Evolutionary conservation across 2,329 filamentous ascomycete genomes (phyloP).

Genomic region (Fragosphaeria purpurea): DNA sequence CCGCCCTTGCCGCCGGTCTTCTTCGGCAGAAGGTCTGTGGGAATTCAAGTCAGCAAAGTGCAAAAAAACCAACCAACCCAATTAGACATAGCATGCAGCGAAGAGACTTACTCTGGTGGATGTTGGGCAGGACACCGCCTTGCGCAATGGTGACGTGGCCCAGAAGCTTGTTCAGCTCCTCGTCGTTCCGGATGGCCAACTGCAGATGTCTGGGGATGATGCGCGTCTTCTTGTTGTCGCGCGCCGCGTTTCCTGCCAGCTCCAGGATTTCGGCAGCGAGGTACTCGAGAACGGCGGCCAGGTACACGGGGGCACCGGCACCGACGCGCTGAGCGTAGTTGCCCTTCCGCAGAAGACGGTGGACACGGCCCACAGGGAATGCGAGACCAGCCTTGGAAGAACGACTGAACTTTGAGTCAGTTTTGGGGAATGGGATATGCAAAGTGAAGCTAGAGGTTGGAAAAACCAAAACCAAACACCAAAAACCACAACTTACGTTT

Average conservation of each 20-base stretch:
- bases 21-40: slow-evolving; percentile 88
- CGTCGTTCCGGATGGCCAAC: slow-evolving; percentile 98
- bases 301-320: slow-evolving; percentile 95
- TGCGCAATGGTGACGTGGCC: slow-evolving; percentile 96
- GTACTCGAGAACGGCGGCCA: slow-evolving; percentile 96
- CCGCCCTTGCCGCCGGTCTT: slow-evolving; percentile 95
- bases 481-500: slow-evolving; percentile 70
- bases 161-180: slow-evolving; percentile 98
- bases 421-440: neutral
- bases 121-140: slow-evolving; percentile 95
- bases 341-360: slow-evolving; percentile 97
- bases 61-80: too few species aligned
- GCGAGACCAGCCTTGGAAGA: slow-evolving; percentile 99
- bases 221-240: slow-evolving; percentile 99
- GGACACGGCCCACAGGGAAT: slow-evolving; percentile 98
- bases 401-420: slow-evolving; percentile 47
- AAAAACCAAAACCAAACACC: slow-evolving; percentile 5
- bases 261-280: slow-evolving; percentile 98
- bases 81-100: too few species aligned
- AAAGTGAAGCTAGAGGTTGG: slow-evolving; percentile 1
- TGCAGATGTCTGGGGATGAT: slow-evolving; percentile 98
- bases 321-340: slow-evolving; percentile 99
- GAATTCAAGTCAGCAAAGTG: slow-evolving; percentile 17
- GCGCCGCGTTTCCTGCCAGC: slow-evolving; percentile 94
- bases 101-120: slow-evolving; percentile 81